Percentiles rank a stretch among this genome's conserved stretches.
These are phyloP conservation scores for Phlebopus sp. DNA, from an alignment of 1,284 basidiomycete species.

Conservation along the genomic window DNA sequence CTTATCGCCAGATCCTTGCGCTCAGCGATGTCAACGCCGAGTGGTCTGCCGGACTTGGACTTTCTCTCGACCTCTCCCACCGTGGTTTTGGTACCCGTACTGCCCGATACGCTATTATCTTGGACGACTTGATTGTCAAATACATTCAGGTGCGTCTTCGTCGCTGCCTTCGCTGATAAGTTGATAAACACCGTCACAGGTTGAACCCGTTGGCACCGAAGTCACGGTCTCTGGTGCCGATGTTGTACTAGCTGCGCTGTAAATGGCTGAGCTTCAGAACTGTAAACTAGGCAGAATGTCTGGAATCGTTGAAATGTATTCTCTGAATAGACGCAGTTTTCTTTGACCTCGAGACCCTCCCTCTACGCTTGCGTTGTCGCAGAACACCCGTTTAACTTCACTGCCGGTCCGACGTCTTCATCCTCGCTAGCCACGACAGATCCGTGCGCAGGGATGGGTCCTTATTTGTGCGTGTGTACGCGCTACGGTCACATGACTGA, in stretches of 20 bases:
- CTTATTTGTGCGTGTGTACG: slow-evolving; percentile 31
- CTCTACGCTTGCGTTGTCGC: too few species aligned
- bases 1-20: slow-evolving; percentile 50
- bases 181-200: slow-evolving; percentile 33
- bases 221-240: slow-evolving; percentile 68
- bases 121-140: slow-evolving; percentile 70
- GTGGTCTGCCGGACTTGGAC: slow-evolving; percentile 66
- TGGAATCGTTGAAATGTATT: neutral
- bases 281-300: neutral
- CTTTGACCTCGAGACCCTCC: neutral
- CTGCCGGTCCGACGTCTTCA: too few species aligned
- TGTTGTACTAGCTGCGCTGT: slow-evolving; percentile 57
- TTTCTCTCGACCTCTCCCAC: slow-evolving; percentile 55
- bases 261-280: neutral
- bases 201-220: slow-evolving; percentile 48
- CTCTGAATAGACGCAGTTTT: too few species aligned
- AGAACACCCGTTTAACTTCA: too few species aligned
- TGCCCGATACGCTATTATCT: slow-evolving; percentile 65
- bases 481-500: slow-evolving; percentile 29
- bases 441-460: slow-evolving; percentile 4
- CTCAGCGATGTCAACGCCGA: slow-evolving; percentile 63
- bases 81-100: slow-evolving; percentile 65
- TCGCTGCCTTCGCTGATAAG: neutral
- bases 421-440: too few species aligned
- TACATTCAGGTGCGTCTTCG: slow-evolving; percentile 51